A percentile compares a stretch with the other conserved stretches of the same genome.
These are phyloP conservation scores for Exophiala phaeomuriformis DNA, from an alignment of 2,329 filamentous ascomycete genomes.

Conservation along the genomic window DNA sequence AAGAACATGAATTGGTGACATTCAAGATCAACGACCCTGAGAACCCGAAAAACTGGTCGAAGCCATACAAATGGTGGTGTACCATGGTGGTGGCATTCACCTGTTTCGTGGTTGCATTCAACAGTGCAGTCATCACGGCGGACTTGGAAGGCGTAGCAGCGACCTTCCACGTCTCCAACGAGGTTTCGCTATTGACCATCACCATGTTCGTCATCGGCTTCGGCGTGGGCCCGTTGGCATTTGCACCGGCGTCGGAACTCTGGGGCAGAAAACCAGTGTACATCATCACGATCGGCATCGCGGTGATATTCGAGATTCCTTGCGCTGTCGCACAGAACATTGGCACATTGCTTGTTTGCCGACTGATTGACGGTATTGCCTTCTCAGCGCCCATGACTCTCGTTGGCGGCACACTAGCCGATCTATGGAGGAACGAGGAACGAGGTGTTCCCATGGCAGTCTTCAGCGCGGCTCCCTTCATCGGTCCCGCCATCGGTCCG, in stretches of 20 bases:
- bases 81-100: conserved; percentile 77
- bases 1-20: conserved; percentile 57
- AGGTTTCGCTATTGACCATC: conserved; percentile 65
- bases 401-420: conserved; percentile 72
- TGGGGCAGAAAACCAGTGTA: conserved; percentile 67
- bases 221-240: conserved; percentile 70
- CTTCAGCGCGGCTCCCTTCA: conserved; percentile 73
- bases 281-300: conserved; percentile 57
- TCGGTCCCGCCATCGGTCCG: conserved; percentile 71
- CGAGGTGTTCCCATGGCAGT: conserved; percentile 80
- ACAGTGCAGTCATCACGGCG: conserved; percentile 69
- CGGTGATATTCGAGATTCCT: conserved; percentile 72
- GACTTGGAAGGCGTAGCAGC: conserved; percentile 59
- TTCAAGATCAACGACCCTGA: conserved; percentile 65
- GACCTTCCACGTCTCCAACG: conserved; percentile 61
- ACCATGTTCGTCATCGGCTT: conserved; percentile 76
- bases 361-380: conserved; percentile 71
- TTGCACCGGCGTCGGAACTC: conserved; percentile 71
- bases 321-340: conserved; percentile 72
- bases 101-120: conserved; percentile 66
- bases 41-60: conserved; percentile 82
- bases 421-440: conserved; percentile 79
- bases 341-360: conserved; percentile 65
- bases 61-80: conserved; percentile 52
- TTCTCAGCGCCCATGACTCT: conserved; percentile 83